Conservation (phyloP, 2,329 filamentous ascomycete genomes). For the Fusarium palustre region DNA sequence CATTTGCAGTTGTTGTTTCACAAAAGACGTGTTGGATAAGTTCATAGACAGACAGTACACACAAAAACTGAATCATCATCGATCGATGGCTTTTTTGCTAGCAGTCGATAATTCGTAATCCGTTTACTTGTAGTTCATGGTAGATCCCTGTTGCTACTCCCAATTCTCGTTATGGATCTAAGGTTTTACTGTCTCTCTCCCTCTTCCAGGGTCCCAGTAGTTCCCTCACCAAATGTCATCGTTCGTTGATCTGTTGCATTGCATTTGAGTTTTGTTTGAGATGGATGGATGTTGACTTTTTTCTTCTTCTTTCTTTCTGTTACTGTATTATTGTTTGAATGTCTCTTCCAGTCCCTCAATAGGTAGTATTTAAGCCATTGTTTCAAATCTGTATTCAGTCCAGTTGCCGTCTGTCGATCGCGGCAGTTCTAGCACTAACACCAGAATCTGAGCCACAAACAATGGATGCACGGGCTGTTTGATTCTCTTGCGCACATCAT, state of each 20-base stretch:
- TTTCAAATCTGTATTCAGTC: conserved; percentile 5
- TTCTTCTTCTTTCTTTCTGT: no score
- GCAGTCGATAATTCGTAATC: conserved; percentile 1
- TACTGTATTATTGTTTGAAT: no score
- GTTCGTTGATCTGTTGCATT: conserved; percentile 10
- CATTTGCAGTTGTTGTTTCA: not conserved
- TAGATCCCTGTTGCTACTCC: not conserved
- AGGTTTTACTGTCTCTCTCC: no score
- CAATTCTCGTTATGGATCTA: not conserved
- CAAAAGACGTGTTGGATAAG: no score
- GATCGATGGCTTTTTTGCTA: not conserved
- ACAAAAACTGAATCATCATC: conserved; percentile 18
- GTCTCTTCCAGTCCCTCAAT: not conserved
- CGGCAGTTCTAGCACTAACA: conserved; percentile 21
- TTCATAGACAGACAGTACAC: not conserved
- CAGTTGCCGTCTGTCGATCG: conserved; percentile 25
- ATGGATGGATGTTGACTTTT: no score
- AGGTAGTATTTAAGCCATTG: conserved; percentile 10
- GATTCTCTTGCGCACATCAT: conserved; percentile 19
- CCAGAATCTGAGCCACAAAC: conserved; percentile 15
- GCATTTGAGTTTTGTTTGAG: not conserved
- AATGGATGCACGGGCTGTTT: conserved; percentile 18
- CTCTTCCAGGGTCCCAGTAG: conserved; percentile 23
- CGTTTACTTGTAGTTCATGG: not conserved
- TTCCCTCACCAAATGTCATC: conserved; percentile 18